Evolutionary conservation across 371 early-diverging fungal species (phyloP).

Genomic region (Capniomyces stellatus): DNA sequence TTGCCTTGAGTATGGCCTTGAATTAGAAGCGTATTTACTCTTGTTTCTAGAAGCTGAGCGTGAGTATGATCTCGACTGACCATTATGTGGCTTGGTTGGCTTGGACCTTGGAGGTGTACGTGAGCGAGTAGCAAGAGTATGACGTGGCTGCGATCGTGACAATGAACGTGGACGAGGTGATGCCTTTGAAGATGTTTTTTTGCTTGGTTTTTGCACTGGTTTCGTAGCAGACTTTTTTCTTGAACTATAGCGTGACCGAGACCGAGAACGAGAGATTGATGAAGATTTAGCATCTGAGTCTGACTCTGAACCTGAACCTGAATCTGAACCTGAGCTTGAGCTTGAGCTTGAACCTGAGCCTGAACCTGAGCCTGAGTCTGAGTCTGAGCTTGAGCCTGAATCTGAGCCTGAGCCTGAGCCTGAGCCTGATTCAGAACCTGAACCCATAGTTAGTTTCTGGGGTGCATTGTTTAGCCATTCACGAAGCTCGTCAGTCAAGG

Average conservation of each 20-base stretch:
- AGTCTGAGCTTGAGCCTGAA: slow-evolving; percentile 10
- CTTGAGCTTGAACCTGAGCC: slow-evolving; percentile 7
- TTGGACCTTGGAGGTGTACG: too few relatives aligned
- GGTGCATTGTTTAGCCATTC: slow-evolving; percentile 41
- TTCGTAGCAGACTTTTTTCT: too few relatives aligned
- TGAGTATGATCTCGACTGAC: too few relatives aligned
- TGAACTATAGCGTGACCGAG: too few relatives aligned
- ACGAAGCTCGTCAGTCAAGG: slow-evolving; percentile 81
- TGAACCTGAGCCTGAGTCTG: slow-evolving; percentile 5
- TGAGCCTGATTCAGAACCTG: slow-evolving; percentile 1
- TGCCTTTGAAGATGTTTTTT: slow-evolving; percentile 1
- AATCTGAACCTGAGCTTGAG: slow-evolving; percentile 5
- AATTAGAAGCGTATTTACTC: too few relatives aligned
- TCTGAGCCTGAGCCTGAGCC: slow-evolving; percentile 4
- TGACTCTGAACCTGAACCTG: slow-evolving; percentile 2
- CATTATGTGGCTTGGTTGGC: too few relatives aligned
- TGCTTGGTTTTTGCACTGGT: too few relatives aligned
- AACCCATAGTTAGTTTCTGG: neutral
- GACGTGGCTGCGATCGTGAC: too few relatives aligned
- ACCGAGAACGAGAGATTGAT: slow-evolving; percentile 1
- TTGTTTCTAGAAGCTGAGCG: too few relatives aligned
- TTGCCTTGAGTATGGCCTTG: too few relatives aligned
- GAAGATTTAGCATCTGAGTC: slow-evolving; percentile 1
- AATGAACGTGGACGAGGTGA: too few relatives aligned
- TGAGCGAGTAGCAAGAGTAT: too few relatives aligned